Evolutionary conservation across 805 yeast species (phyloP), one percentile per base, ranked within the genome.

Genomic region (Candida broadrunensis): DNA sequence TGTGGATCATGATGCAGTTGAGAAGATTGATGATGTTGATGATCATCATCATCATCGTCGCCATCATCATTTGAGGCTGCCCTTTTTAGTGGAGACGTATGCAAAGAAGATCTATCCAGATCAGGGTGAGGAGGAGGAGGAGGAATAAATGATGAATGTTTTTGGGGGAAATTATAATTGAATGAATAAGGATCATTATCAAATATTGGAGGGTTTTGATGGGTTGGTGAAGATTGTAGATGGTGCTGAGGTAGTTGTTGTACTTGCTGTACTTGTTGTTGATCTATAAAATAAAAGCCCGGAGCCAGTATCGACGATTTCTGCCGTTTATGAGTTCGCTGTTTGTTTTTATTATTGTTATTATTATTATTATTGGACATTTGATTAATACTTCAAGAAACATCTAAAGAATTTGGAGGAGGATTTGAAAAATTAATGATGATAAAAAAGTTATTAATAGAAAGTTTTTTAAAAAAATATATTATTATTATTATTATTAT

Each of bases 251-350:
- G 49, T 19, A 37, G 46, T 16, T 38, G 42, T 30, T 40, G 35
- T 18, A 36, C 40, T 16, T 33, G 43, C 29, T 39, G 43, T 12
- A 27, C 35, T 39, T 35, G 37, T 3, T 41, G 41, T 29, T 36
- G 49, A 16, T 41, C 47, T 11, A 49, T 48, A 43, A 56, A 59
- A 44, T 59, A 63, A 44, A 57, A 63, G 25, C 60, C 58, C 8
- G 54, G 46, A 46, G 54, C 61, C 62, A 55, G 61, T 18, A 58
- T 35, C 17, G 64, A 61, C 41, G 66, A 61, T 44, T 65, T 65
- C 52, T 63, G 70, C 39, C 70, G 67, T 47, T 65, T 65, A 48
- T 65, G 70, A 14, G 60, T 40, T 38, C 51, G 48, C 34, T 45
- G 38, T 43, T 49, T 48, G 42, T 46, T 21, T 47, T 65, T 65